Evolutionary conservation across 768 basidiomycete genomes (phyloP), one percentile per base, ranked within the genome.

Genomic region (Suillus sp.): DNA sequence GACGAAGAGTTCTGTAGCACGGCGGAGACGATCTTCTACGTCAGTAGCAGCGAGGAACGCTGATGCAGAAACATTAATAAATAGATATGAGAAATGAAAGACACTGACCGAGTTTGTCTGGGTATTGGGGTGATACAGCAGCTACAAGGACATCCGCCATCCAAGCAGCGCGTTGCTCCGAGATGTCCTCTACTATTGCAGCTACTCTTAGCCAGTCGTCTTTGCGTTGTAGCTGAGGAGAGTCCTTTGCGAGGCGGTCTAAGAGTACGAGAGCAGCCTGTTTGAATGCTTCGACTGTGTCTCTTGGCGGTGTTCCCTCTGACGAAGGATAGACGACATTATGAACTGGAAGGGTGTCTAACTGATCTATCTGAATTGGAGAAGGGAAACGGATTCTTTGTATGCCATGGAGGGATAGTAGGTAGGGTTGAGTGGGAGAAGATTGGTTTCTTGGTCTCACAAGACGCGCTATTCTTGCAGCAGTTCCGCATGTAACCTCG

Each of bases 61-160:
- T 91, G 50, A 4, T 40, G 11, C 9, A 51, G 8, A 51, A 10
- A 16, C 1, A 2, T 51, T 32, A 51, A 51, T 51, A 30, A 10
- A 51, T 51, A 9, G 4, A 30, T 3, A 48, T 61, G 38, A 64
- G 58, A 50, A 25, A 18, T 32, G 30, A 34, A 47, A 37, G 6
- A 13, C 10, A 79, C 84, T 67, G 68, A 90, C 92, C 85, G 18
- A 93, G 80, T 72, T 87, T 90, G 72, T 93, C 92, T 3, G 76
- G 77, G 66, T 89, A 90, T 60, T 90, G 90, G 3, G 81, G 83
- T 59, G 85, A 84, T 38, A 74, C 66, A 27, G 75, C 72, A 11
- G 88, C 82, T 18, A 92, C 81, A 38, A 93, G 81, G 14, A 92
- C 85, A 69, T 93, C 92, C 0, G 90, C 90, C 82, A 92, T 86